Evolutionary conservation across 306 rosid species (phyloP), one percentile per base, ranked within the genome.

Genomic region (Boehmeria nivea): DNA sequence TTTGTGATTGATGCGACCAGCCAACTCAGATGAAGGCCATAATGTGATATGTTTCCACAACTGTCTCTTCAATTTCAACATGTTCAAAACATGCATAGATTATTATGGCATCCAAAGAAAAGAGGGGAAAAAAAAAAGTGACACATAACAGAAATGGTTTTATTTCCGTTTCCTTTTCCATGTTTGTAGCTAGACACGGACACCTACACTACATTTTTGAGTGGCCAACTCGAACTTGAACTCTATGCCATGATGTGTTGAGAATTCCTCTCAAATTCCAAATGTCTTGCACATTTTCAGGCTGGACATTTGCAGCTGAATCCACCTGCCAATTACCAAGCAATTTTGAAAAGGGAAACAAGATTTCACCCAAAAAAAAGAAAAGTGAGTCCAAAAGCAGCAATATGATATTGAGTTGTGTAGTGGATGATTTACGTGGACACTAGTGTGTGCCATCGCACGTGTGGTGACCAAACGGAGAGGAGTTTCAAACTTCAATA

Each of bases 191-290:
- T n/a, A n/a, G n/a, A n/a, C n/a, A n/a, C n/a, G n/a, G n/a, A n/a
- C n/a, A n/a, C n/a, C 17, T 15, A 21, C 11, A n/a, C 40, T 73
- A 84, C 73, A 91, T 67, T 58, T 75, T 84, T 17, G 98, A 84
- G 79, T 54, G 87, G 14, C 93, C 83, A 25, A 87, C 89, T 45
- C 69, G 78, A 67, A 82, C 87, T 55, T 68, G 72, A n/a, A 91
- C 84, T 13, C 91, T 49, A 70, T 87, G 96, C 96, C 96, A 87
- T 60, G 96, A 84, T 16, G 83, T 87, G 78, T 91, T 91, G 55
- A 90, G 77, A 64, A 90, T 84, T 40, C 98, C 98, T 74, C 95
- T 76, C 57, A 90, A 68, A 72, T 90, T 90, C 97, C 97, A 86
- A 27, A 86, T 76, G 36, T 81, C 91, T 50, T 86, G 84, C 61